A percentile compares a stretch with the other conserved stretches of the same genome.
Evolutionary conservation across 495 filamentous ascomycete species (phyloP).

Genomic region (Pseudevernia furfuracea): DNA sequence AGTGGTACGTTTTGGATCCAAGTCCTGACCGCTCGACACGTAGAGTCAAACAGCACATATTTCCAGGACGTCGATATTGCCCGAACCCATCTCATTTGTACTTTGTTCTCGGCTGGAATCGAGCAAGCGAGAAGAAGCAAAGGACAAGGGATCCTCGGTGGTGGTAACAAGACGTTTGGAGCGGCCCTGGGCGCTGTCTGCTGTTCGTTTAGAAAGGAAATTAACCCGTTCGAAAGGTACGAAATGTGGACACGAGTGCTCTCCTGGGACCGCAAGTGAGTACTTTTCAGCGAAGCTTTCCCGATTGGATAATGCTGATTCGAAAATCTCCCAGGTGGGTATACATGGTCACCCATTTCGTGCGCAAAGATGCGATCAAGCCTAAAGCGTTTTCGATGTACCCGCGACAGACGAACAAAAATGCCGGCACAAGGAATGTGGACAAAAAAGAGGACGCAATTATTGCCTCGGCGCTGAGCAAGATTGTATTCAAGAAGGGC

Average conservation of each 20-base stretch:
- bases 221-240: conserved; percentile 56
- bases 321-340: conserved; percentile 44
- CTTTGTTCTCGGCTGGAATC: conserved; percentile 20
- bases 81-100: conserved; percentile 51
- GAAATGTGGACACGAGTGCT: conserved; percentile 61
- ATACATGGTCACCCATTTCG: conserved; percentile 67
- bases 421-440: conserved; percentile 13
- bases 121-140: conserved; percentile 49
- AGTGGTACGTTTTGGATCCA: neutral
- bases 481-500: conserved; percentile 86
- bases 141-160: conserved; percentile 42
- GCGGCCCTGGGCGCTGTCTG: conserved; percentile 52
- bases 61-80: conserved; percentile 65
- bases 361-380: conserved; percentile 46
- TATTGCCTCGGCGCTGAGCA: conserved; percentile 66
- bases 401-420: conserved; percentile 21
- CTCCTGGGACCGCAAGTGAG: conserved; percentile 61
- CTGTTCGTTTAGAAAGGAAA: conserved; percentile 60
- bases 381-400: conserved; percentile 22
- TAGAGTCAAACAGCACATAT: conserved; percentile 62
- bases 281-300: neutral
- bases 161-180: conserved; percentile 39
- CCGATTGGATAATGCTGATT: neutral
- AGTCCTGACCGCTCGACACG: neutral
- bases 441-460: conserved; percentile 35